These are phyloP conservation scores for Monosporascus sp. DNA, from an alignment of 2,329 filamentous ascomycete genomes.

Conservation along the genomic window DNA sequence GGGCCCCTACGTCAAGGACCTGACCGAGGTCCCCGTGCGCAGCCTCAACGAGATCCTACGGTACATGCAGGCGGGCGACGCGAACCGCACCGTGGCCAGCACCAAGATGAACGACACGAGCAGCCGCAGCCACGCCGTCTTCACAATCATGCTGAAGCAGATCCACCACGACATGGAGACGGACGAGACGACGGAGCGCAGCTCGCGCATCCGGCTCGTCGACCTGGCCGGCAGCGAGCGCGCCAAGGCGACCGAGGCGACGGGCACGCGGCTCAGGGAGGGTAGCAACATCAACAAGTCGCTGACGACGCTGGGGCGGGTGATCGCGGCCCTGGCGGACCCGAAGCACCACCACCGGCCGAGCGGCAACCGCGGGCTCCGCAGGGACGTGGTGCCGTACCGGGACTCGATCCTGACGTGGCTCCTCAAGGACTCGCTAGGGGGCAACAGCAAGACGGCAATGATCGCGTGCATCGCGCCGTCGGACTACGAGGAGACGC, in stretches of 20 bases:
- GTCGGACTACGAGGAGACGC: constrained; percentile 92
- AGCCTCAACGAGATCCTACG: constrained; percentile 82
- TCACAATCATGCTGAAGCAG: constrained; percentile 96
- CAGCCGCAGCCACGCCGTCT: constrained; percentile 92
- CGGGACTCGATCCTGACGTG: constrained; percentile 79
- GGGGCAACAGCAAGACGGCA: constrained; percentile 95
- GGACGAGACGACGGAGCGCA: constrained; percentile 95
- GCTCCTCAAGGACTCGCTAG: constrained; percentile 92
- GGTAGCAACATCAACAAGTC: constrained; percentile 99
- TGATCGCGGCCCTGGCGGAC: constrained; percentile 85
- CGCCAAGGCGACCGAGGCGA: constrained; percentile 92
- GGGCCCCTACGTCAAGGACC: constrained; percentile 92
- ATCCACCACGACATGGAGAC: constrained; percentile 96
- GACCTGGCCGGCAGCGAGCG: constrained; percentile 93
- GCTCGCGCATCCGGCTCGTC: constrained; percentile 88
- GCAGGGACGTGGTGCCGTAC: constrained; percentile 72
- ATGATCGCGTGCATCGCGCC: constrained; percentile 99
- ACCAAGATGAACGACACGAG: constrained; percentile 99
- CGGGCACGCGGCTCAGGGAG: constrained; percentile 82
- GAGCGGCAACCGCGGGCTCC: constrained; percentile 43
- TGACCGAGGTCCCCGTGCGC: constrained; percentile 88
- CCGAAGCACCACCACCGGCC: constrained; percentile 46
- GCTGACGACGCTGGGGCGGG: constrained; percentile 86
- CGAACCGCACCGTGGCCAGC: constrained; percentile 80
- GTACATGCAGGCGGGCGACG: constrained; percentile 85